A percentile compares a stretch with the other conserved stretches of the same genome.
phyloP scores from a whole-genome alignment of 192 early-diverging fungal species.

The Coemansia sp. region DNA sequence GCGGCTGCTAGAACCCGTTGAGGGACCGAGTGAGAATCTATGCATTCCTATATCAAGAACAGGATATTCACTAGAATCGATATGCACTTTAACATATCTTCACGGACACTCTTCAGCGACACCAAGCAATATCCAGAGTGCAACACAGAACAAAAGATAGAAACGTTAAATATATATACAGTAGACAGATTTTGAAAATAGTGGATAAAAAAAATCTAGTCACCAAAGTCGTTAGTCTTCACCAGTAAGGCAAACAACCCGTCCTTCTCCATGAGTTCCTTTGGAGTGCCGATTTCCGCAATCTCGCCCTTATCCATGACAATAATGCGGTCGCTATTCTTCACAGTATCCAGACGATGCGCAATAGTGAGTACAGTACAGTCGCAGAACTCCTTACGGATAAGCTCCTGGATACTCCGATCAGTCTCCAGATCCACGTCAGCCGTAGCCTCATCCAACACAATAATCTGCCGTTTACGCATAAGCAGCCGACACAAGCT shows the following conservation, averaged over 20 bases:
- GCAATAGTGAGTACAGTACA: slow-evolving; percentile 64
- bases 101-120: no score
- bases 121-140: no score
- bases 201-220: neutral
- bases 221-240: slow-evolving; percentile 24
- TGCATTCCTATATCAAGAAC: no score
- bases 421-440: slow-evolving; percentile 57
- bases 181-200: neutral
- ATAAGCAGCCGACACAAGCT: slow-evolving; percentile 64
- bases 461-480: slow-evolving; percentile 55
- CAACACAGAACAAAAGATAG: neutral
- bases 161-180: neutral
- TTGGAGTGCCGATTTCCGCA: slow-evolving; percentile 64
- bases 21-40: no score
- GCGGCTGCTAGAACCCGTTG: no score
- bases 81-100: no score
- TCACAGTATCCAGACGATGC: slow-evolving; percentile 71
- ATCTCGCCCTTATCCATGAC: slow-evolving; percentile 71
- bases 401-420: slow-evolving; percentile 27
- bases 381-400: slow-evolving; percentile 57
- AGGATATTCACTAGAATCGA: no score
- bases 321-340: slow-evolving; percentile 68
- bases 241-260: slow-evolving; percentile 35
- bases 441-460: slow-evolving; percentile 72
- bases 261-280: slow-evolving; percentile 57